Evolutionary conservation across 495 filamentous ascomycete species (phyloP).

Genomic region (Penicillium turbatum): DNA sequence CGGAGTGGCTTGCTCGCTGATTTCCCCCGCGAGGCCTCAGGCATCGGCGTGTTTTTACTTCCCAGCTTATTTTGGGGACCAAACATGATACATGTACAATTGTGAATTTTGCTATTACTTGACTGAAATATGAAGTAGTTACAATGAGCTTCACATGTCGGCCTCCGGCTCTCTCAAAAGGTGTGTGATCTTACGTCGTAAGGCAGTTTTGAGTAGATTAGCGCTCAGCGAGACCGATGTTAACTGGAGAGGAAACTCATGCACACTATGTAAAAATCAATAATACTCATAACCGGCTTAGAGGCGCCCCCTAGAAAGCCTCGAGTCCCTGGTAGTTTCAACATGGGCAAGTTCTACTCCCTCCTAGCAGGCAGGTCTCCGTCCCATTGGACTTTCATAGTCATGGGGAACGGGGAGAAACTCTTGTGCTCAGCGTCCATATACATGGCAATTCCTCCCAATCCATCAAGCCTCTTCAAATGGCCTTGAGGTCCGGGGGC

Average conservation of each 20-base stretch:
- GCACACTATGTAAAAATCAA: background rate
- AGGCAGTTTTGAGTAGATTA: too few relatives aligned
- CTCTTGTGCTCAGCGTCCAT: conserved; percentile 66
- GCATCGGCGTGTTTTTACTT: conserved; percentile 9
- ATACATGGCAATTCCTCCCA: conserved; percentile 58
- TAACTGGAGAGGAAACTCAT: background rate
- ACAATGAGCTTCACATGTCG: too few relatives aligned
- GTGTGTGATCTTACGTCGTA: too few relatives aligned
- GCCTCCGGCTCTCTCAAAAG: background rate
- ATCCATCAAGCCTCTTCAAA: conserved; percentile 58
- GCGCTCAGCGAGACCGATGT: too few relatives aligned
- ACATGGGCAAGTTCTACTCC: background rate
- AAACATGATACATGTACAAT: conserved; percentile 2
- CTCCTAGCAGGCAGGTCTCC: conserved; percentile 31
- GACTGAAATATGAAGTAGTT: background rate
- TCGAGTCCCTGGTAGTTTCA: background rate
- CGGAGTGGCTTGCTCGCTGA: conserved; percentile 28
- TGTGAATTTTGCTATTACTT: background rate
- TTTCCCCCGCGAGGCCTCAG: conserved; percentile 28
- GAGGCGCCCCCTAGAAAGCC: too few relatives aligned
- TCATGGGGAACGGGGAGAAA: conserved; percentile 67
- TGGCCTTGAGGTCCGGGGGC: conserved; percentile 62
- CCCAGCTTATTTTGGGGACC: background rate
- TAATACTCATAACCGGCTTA: too few relatives aligned
- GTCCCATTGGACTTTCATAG: conserved; percentile 52